Conservation (phyloP, 495 filamentous ascomycete species). For the Trichoderma parareesei region DNA sequence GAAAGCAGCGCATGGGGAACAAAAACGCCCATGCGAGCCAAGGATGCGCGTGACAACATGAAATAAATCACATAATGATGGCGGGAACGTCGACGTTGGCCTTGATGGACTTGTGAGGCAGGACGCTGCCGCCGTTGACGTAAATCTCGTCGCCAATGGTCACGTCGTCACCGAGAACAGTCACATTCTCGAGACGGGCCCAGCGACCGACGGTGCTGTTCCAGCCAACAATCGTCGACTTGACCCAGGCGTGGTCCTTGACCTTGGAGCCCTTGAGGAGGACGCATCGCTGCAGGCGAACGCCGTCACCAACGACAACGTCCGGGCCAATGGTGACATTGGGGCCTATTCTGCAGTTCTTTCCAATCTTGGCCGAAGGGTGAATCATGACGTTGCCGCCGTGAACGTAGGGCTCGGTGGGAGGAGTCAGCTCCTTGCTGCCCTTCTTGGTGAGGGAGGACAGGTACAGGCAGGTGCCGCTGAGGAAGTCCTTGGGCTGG, state of each 20-base stretch:
- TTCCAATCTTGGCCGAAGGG: conserved; percentile 90
- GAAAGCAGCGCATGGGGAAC: neutral
- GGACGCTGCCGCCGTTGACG: conserved; percentile 92
- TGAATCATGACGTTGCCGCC: conserved; percentile 97
- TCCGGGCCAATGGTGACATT: conserved; percentile 96
- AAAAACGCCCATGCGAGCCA: neutral
- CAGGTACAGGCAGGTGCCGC: conserved; percentile 93
- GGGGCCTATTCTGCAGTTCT: conserved; percentile 96
- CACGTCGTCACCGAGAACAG: conserved; percentile 96
- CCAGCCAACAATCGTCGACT: conserved; percentile 98
- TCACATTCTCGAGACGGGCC: conserved; percentile 96
- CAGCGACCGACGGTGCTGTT: conserved; percentile 93
- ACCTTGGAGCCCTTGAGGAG: conserved; percentile 83
- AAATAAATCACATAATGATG: conserved; percentile 65
- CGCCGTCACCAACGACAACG: conserved; percentile 91
- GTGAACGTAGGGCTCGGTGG: conserved; percentile 73
- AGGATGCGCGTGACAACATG: neutral
- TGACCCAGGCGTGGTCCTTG: conserved; percentile 99
- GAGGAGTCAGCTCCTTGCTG: conserved; percentile 72
- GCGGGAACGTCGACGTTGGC: conserved; percentile 88
- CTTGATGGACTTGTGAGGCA: conserved; percentile 99
- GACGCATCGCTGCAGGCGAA: conserved; percentile 89
- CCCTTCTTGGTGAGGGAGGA: conserved; percentile 88
- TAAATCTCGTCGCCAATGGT: conserved; percentile 98
- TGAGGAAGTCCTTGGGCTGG: conserved; percentile 97